Conservation (phyloP, 2,329 filamentous ascomycete species). For the Pseudogymnoascus sp. region DNA sequence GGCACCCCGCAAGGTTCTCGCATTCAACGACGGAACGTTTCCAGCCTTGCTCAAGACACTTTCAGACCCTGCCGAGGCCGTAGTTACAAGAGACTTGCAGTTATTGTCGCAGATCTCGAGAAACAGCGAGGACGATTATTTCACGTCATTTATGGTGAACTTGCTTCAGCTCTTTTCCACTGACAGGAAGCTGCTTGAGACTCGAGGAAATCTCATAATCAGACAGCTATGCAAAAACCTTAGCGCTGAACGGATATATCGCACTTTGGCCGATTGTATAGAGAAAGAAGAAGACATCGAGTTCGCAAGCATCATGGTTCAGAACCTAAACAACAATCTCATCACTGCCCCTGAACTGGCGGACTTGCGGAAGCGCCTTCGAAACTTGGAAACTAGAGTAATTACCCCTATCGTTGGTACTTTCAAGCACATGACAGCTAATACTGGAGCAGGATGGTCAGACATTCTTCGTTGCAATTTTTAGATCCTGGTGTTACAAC, state of each 20-base stretch:
- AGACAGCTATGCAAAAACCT: slow-evolving; percentile 87
- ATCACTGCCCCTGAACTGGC: slow-evolving; percentile 93
- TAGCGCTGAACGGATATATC: slow-evolving; percentile 90
- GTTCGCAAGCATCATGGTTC: slow-evolving; percentile 98
- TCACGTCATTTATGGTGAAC: slow-evolving; percentile 97
- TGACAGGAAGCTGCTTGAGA: slow-evolving; percentile 83
- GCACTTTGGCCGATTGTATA: slow-evolving; percentile 89
- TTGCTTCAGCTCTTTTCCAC: slow-evolving; percentile 92
- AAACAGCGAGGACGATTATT: slow-evolving; percentile 96
- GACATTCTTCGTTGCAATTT: slow-evolving; percentile 87
- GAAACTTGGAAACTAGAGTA: slow-evolving; percentile 83
- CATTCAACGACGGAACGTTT: slow-evolving; percentile 95
- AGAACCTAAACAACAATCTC: slow-evolving; percentile 97
- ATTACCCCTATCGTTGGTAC: not conserved
- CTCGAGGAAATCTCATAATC: slow-evolving; percentile 90
- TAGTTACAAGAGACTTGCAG: slow-evolving; percentile 90
- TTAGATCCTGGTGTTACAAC: slow-evolving; percentile 97
- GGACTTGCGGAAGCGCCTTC: slow-evolving; percentile 79
- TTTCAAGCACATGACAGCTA: slow-evolving; percentile 9
- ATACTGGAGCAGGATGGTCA: slow-evolving; percentile 67
- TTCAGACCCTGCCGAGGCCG: slow-evolving; percentile 88
- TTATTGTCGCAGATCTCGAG: slow-evolving; percentile 91
- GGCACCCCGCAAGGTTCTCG: slow-evolving; percentile 84
- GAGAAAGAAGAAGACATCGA: slow-evolving; percentile 98
- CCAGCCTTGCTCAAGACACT: slow-evolving; percentile 92